Conservation (phyloP, 2,329 filamentous ascomycete species). For the Lachnum nothofagi region DNA sequence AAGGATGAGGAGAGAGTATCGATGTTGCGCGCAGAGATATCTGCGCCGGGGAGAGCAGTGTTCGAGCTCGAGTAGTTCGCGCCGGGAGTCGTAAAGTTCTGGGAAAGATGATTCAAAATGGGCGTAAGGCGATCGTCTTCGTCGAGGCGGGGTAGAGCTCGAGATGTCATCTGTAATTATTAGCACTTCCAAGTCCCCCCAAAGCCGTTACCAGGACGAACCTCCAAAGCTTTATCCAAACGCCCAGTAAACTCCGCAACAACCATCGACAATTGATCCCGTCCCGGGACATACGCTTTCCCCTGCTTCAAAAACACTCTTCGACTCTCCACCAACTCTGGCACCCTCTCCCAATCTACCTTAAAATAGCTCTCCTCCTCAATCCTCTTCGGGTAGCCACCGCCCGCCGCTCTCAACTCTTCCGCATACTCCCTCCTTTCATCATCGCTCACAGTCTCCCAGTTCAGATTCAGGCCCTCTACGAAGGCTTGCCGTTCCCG, state of each 20-base stretch:
- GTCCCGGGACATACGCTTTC: conserved; percentile 83
- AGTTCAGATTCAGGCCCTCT: conserved; percentile 70
- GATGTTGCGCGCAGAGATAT: conserved; percentile 73
- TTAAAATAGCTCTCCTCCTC: conserved; percentile 93
- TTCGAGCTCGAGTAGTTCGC: conserved; percentile 67
- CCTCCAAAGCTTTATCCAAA: conserved; percentile 78
- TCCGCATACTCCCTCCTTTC: conserved; percentile 54
- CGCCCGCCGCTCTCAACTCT: conserved; percentile 32
- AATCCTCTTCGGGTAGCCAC: conserved; percentile 37
- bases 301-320: conserved; percentile 72
- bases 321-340: conserved; percentile 78
- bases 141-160: conserved; percentile 83
- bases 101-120: conserved; percentile 76
- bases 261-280: conserved; percentile 85
- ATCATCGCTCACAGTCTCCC: conserved; percentile 73
- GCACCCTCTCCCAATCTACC: conserved; percentile 90
- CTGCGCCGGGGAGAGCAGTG: conserved; percentile 60
- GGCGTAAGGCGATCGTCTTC: conserved; percentile 87
- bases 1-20: conserved; percentile 77
- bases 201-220: conserved; percentile 35
- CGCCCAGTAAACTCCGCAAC: conserved; percentile 76
- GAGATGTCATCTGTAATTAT: conserved; percentile 66
- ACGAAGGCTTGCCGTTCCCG: conserved; percentile 73
- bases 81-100: conserved; percentile 91
- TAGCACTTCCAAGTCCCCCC: background rate